Percentiles rank a stretch among this genome's conserved stretches.
Conservation (phyloP, 2,329 filamentous ascomycete species). For the Fusarium udum region DNA sequence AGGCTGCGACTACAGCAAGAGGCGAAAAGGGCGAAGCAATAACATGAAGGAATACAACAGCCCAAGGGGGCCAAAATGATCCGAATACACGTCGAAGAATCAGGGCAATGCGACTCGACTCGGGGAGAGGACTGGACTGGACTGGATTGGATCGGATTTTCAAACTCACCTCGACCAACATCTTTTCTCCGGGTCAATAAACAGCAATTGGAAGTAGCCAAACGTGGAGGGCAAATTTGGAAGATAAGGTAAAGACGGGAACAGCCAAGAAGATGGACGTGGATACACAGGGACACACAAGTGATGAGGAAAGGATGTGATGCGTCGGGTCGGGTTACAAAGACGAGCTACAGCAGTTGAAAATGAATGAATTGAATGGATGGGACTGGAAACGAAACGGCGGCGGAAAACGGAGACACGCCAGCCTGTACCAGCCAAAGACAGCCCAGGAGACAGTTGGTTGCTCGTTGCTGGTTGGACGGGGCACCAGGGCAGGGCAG, state of each 20-base stretch:
- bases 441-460: constrained; percentile 14
- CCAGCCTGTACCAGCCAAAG: constrained; percentile 3
- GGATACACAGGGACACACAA: constrained; percentile 12
- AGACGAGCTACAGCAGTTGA: constrained; percentile 15
- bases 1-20: background rate
- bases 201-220: constrained; percentile 17
- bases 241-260: constrained; percentile 13
- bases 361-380: constrained; percentile 19
- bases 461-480: constrained; percentile 14
- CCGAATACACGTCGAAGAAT: constrained; percentile 5
- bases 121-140: background rate
- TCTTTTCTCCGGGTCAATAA: constrained; percentile 29
- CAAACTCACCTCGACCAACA: constrained; percentile 52
- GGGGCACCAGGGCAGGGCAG: background rate
- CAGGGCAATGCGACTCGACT: constrained; percentile 12
- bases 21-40: constrained; percentile 2
- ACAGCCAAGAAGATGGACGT: constrained; percentile 25
- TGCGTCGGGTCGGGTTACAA: constrained; percentile 26
- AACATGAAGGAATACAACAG: background rate
- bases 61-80: constrained; percentile 10
- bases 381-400: constrained; percentile 17
- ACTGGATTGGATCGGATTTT: constrained; percentile 8
- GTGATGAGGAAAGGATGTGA: constrained; percentile 20
- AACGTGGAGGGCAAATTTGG: background rate
- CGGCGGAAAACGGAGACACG: constrained; percentile 30